phyloP scores from a whole-genome alignment of 2,329 filamentous ascomycete species.

The Lecanoromycetidae sp. region DNA sequence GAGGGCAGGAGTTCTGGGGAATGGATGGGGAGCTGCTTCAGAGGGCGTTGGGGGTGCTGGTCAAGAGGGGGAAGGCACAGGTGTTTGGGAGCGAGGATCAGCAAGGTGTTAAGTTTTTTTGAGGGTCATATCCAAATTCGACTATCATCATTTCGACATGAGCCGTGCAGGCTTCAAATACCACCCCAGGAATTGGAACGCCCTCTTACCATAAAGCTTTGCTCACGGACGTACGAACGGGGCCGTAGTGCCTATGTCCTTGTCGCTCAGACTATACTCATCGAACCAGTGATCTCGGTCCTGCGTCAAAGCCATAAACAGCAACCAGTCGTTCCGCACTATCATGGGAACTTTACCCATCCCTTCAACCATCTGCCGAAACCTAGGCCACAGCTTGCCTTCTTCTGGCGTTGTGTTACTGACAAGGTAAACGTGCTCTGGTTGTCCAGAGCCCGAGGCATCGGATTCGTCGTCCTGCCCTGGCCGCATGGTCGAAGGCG shows the following conservation, averaged over 20 bases:
- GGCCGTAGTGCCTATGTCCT: constrained; percentile 2
- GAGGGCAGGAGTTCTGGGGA: constrained; percentile 66
- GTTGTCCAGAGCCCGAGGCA: constrained; percentile 36
- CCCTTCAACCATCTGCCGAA: constrained; percentile 64
- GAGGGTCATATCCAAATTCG: too few relatives aligned
- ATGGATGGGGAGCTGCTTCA: constrained; percentile 73
- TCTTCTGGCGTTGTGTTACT: constrained; percentile 57
- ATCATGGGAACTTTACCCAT: constrained; percentile 71
- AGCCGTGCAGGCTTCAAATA: too few relatives aligned
- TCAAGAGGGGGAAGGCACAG: constrained; percentile 84
- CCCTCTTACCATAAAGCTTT: background rate
- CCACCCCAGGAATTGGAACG: background rate
- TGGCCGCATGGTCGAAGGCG: constrained; percentile 45
- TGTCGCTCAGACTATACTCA: constrained; percentile 38
- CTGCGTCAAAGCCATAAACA: constrained; percentile 83
- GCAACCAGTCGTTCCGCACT: constrained; percentile 76
- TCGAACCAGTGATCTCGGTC: constrained; percentile 57
- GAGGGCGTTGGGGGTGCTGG: constrained; percentile 65
- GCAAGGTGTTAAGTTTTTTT: constrained; percentile 82
- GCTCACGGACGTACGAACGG: too few relatives aligned
- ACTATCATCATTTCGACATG: background rate
- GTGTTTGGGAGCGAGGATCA: constrained; percentile 83
- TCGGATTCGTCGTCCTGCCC: constrained; percentile 33
- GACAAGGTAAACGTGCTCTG: constrained; percentile 69
- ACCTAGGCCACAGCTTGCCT: constrained; percentile 63